Base-by-base conservation (phyloP, 495 filamentous ascomycete genomes). In the Alectoria sarmentosa region DNA sequence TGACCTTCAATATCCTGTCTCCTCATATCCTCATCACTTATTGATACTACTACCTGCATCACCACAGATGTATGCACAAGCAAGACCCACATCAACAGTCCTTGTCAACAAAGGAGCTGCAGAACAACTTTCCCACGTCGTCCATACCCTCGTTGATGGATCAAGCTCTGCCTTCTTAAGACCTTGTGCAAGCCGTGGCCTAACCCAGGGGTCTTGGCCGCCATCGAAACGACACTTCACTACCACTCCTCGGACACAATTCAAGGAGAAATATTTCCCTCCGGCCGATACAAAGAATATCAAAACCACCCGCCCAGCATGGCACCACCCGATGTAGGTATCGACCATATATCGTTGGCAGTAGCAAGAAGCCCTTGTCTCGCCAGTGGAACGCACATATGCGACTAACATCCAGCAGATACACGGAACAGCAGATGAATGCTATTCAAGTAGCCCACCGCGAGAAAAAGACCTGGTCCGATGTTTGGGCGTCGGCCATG, bases 361-460 rank as follows among this genome's bases (percentile, higher is more conserved):
- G 1, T n/a, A 55, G 30, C 52, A 21, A 19, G 15, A 21, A 55
- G 6, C 30, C 1, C 28, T 21, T 14, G n/a, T 58, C 36, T 48
- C 52, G 28, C 38, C 41, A 37, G 59, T 34, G 17, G 6, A 19
- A 8, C 28, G 48, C 28, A 52, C 6, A 58, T n/a, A 60, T 49
- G 36, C 48, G 19, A 28, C 15, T 37, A 34, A 38, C 38, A 86
- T 82, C 19, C 89, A 21, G 15, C 30, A 55, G 52, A 34, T 55
- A 88, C 73, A 84, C 81, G 48, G 77, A 83, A 61, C 72, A 82
- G 38, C 82, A 91, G 68, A 89, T 92, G 85, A 73, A 72, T 6
- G 67, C 70, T 32, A 86, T 92, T 57, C 75, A 69, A 39, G 78
- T 88, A 44, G 88, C 86, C 19, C 89, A 92, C 71, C 85, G 90